A percentile compares a stretch with the other conserved stretches of the same genome.
Conservation (phyloP, 2,329 filamentous ascomycete species). For the Metarhizium brunneum region DNA sequence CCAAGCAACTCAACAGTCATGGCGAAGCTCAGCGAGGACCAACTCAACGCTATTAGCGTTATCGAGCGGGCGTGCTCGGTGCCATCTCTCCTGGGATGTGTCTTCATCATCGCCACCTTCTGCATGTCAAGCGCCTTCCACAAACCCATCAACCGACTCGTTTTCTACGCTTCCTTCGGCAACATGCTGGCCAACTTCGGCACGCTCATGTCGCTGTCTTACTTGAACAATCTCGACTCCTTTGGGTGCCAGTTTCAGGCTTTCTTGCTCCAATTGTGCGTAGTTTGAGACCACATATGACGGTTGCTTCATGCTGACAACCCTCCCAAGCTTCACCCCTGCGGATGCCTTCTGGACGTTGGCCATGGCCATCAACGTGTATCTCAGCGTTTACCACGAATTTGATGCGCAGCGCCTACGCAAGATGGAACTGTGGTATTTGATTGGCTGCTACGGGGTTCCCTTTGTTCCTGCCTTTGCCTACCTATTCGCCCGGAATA, state of each 20-base stretch:
- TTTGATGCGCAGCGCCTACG: constrained; percentile 54
- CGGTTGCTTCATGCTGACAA: not conserved
- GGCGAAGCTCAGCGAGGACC: not conserved
- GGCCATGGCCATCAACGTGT: constrained; percentile 72
- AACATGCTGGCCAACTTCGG: constrained; percentile 66
- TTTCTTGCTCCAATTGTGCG: constrained; percentile 66
- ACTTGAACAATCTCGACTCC: constrained; percentile 32
- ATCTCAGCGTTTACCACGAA: constrained; percentile 64
- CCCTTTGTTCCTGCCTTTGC: constrained; percentile 55
- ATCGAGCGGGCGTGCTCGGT: not conserved
- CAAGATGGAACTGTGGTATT: constrained; percentile 57
- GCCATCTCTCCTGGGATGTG: not conserved
- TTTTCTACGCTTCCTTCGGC: constrained; percentile 71
- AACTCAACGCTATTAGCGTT: not conserved
- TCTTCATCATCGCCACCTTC: constrained; percentile 63
- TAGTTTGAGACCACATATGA: not conserved
- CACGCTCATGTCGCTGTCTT: constrained; percentile 54
- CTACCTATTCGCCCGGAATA: constrained; percentile 50
- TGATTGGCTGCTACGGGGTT: constrained; percentile 57
- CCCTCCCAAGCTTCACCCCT: constrained; percentile 57
- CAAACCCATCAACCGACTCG: constrained; percentile 70
- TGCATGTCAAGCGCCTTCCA: constrained; percentile 54
- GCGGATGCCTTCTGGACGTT: constrained; percentile 65
- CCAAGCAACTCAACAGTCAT: no score
- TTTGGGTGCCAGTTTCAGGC: constrained; percentile 56